A percentile compares a stretch with the other conserved stretches of the same genome.
These are phyloP conservation scores for Aspergillus sp. DNA, from an alignment of 2,329 filamentous ascomycete genomes.

Conservation along the genomic window DNA sequence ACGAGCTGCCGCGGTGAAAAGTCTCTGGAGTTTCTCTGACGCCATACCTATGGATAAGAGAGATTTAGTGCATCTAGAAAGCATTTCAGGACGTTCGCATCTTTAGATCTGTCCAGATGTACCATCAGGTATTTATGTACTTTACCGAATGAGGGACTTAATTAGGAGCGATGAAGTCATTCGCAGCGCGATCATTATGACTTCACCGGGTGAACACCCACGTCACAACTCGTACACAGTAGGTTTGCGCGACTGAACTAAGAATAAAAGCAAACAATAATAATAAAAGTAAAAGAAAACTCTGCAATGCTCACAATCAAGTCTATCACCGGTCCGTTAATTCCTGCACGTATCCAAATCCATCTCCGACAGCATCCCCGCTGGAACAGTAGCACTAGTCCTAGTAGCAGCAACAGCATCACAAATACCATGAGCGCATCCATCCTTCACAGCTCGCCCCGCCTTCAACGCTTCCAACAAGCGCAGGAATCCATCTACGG, in stretches of 20 bases:
- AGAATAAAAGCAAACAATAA: too few relatives aligned
- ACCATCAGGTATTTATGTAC: too few relatives aligned
- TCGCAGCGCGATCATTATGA: constrained; percentile 31
- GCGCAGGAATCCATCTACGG: constrained; percentile 45
- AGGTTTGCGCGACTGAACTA: too few relatives aligned
- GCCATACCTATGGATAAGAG: constrained; percentile 18
- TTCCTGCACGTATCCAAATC: background rate
- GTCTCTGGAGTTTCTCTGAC: constrained; percentile 27
- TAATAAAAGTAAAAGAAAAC: background rate
- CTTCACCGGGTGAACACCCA: constrained; percentile 21
- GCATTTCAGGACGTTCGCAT: too few relatives aligned
- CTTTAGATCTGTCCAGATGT: too few relatives aligned
- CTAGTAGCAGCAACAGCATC: background rate
- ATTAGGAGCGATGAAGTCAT: constrained; percentile 15
- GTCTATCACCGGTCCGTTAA: background rate
- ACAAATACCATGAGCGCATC: constrained; percentile 4
- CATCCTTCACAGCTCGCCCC: constrained; percentile 18
- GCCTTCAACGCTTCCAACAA: constrained; percentile 32
- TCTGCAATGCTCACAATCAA: background rate
- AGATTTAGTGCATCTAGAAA: too few relatives aligned
- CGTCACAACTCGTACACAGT: background rate
- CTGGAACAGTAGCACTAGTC: background rate
- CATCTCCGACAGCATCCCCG: background rate
- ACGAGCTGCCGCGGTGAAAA: constrained; percentile 36
- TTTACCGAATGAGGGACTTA: background rate